Evolutionary conservation across 169 alveolate genomes (phyloP), one percentile per base, ranked within the genome.

Genomic region (Cryptosporidium baileyi): DNA sequence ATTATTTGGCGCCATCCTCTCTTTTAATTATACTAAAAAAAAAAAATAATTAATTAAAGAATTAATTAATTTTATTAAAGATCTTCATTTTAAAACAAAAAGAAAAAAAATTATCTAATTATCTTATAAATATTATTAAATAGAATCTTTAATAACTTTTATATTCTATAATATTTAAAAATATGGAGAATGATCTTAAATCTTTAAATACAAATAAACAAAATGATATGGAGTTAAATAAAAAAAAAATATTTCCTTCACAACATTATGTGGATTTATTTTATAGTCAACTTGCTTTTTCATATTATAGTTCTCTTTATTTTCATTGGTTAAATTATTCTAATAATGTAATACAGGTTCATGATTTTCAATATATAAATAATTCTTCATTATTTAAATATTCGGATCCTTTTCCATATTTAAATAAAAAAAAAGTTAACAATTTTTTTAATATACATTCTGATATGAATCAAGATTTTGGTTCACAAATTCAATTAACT

Each of bases 251-350:
- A 9, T 22, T 38, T 11, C 85, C 85, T 22, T 54, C 85, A 22
- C 65, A 74, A 4, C 54, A 74, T 34, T 74, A 74, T 74, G 67
- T 74, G 63, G 85, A 74, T 26, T 32, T 74, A 11, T 74, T 74
- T n/a, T 74, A 74, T 57, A 74, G 85, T 28, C 85, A 74, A 30
- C 60, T 74, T 24, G 85, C 85, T 36, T 74, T 36, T 34, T 74
- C 85, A 19, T 74, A 74, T 43, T 74, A 52, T 54, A 43, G 67
- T 3, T 74, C 85, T 74, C 43, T 74, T 1, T 51, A 74, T 36
- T 43, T 49, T 19, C 4, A 52, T 34, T 74, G 74, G 63, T 11
- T 43, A n/a, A 47, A 52, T 26, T 17, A 74, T 11, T 54, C 34
- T 19, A 26, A 40, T 4, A 74, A 61, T 5, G 36, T 24, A 22